Evolutionary conservation across 352 stramenopile genomes (phyloP), one percentile per base, ranked within the genome.

Genomic region (Phytophthora pluvialis): DNA sequence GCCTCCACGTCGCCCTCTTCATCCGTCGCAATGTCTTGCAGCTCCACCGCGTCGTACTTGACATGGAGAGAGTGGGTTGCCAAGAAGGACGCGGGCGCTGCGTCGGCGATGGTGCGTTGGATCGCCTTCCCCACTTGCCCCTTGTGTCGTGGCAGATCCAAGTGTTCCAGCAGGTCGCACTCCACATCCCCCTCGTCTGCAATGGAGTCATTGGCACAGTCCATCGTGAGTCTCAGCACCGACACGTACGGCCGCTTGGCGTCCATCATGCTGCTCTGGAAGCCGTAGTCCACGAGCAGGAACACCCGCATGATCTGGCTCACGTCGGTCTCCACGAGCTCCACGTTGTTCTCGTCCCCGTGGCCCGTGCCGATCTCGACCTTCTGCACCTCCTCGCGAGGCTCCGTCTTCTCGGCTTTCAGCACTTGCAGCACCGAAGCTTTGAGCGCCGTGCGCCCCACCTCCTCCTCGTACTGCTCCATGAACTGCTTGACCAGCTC

Each of bases 111-210:
- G 32, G 80, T 71, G 18, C 67, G 76, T 56, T 86, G 64, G 33
- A 90, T 69, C 38, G 74, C 81, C 6, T 70, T 58, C 1, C 69
- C 71, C 8, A 88, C 61, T 28, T 61, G 40, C 16, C 82, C 78
- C 46, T 86, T 85, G 50, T 63, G 56, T 52, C 81, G 64, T 11
- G 78, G 76, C 26, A 90, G 46, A 35, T 90, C 81, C 28, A 77
- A 43, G 60, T 90, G 78, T 60, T 90, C 70, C 38, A 86, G 39
- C n/a, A 86, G 65, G 15, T 90, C 76, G n/a, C 81, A 90, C 45
- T 67, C 62, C 15, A 78, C 59, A 8, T 73, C 60, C 12, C 35
- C 26, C 13, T 65, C 59, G 11, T 71, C 71, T 28, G 50, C 57
- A 9, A 48, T 42, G 8, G 63, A 64, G 36, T 32, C 39, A 54